phyloP scores from a whole-genome alignment of 73 alveolate species.

The Diophrys appendiculata region DNA sequence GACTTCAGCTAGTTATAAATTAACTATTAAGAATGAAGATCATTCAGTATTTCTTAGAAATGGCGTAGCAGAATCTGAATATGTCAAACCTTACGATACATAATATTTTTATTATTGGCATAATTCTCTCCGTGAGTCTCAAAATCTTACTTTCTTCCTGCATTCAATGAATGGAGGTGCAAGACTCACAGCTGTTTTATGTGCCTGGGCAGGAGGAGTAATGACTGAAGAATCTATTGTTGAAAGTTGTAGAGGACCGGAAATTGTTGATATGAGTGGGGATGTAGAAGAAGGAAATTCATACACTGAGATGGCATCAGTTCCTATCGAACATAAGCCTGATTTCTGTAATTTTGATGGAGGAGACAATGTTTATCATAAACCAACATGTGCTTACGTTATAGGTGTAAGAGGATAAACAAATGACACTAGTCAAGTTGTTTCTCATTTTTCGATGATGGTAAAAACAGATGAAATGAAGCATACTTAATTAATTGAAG shows the following conservation, averaged over 20 bases:
- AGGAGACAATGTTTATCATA: neutral
- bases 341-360: neutral
- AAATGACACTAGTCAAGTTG: neutral
- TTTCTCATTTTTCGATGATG: constrained; percentile 16
- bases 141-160: constrained; percentile 14
- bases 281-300: neutral
- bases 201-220: neutral
- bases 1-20: constrained; percentile 13
- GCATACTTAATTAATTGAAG: constrained; percentile 1
- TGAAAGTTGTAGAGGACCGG: neutral
- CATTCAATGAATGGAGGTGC: constrained; percentile 19
- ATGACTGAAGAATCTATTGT: neutral
- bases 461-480: constrained; percentile 3
- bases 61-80: constrained; percentile 38
- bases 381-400: constrained; percentile 17
- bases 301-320: neutral
- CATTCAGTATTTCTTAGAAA: neutral
- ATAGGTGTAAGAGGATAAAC: constrained; percentile 4
- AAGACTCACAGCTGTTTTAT: neutral
- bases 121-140: neutral
- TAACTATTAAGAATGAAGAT: constrained; percentile 13
- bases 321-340: neutral
- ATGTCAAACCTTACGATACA: constrained; percentile 6
- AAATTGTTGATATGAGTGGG: neutral
- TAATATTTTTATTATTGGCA: constrained; percentile 19